Base-by-base conservation (phyloP, 2,329 filamentous ascomycete species). In the Coniella lustricola region DNA sequence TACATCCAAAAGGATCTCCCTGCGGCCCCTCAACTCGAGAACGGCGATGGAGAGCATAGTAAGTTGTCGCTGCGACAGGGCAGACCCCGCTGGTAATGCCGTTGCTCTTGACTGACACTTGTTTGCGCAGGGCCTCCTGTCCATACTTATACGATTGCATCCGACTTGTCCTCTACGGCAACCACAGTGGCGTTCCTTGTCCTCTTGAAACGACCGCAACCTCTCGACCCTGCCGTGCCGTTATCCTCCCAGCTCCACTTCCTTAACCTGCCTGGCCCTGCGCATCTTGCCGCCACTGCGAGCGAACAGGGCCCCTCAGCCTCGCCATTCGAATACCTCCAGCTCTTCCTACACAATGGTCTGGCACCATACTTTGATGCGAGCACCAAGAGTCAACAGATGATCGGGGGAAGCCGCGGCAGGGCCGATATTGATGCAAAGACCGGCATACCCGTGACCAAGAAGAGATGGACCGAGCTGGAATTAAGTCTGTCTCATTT, bases 361-460 rank as follows among this genome's bases (percentile, higher is more conserved):
- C 74, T 98, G 62, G 89, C 88, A 59, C 93, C 94, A 34, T 97
- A 96, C 68, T 98, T 98, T 64, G 91, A 99, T 73, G 91, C 90
- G 59, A 94, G 90, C 65, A 94, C 90, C 50, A 91, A 90, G 70
- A 85, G 77, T 55, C 84, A 89, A 59, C 85, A 89, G 62, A 69
- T 79, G 44, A 70, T 71, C 49, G 79, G 78, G 61, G 81, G 82
- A 14, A 72, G 75, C 47, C 84, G 87, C 62, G 83, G 82, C 55
- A 82, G 89, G 60, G 80, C 85, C 17, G 90, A 97, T 60, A 82
- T 87, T 44, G 93, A 97, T 62, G 83, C 87, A 38, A 94, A 95
- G 71, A 95, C 89, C 16, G 93, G 93, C 52, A 90, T 98, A 54
- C 90, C 93, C 14, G 89, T 91, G n/a, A 91, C 93, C 17, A 95